Base-by-base conservation (phyloP, 768 basidiomycete genomes). In the Lentinula sp. region DNA sequence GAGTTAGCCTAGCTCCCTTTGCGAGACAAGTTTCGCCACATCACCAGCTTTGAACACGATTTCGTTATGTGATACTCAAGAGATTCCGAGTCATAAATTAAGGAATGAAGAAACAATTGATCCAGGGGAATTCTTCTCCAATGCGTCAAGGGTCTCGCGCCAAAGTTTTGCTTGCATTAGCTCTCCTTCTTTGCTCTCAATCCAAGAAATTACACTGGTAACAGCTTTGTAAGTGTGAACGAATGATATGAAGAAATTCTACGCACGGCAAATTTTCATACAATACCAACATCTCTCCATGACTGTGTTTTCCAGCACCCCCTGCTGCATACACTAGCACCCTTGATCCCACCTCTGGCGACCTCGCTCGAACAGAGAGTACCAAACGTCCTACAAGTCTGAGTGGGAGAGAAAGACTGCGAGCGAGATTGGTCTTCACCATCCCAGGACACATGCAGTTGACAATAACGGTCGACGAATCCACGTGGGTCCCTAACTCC, bases 361-460 rank as follows among this genome's bases (percentile, higher is more conserved):
- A 37, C 33, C 66, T 61, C 20, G 57, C 61, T 28, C 62, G 57
- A 5, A 63, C 18, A 6, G 54, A 59, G 0, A 36, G 28, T 6
- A 64, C 23, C 13, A 57, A 2, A 37, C 15, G 12, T 18, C 60
- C 13, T n/a, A 58, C 5, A 20, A 50, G 1, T 4, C 46, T 32
- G n/a, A 63, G 20, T 37, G 48, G 59, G 57, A 50, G 58, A 10
- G 61, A 52, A 37, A 63, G 53, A 8, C 53, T 42, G 23, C 36
- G 51, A 10, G 61, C 52, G n/a, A 68, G 20, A 33, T 57, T 63
- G 1, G 64, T 66, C 23, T 36, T 46, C 8, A 65, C 66, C 61
- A 65, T 61, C 15, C 67, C 67, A 0, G 67, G 67, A 48, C 67
- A 68, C n/a, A 66, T 63, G 32, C 59, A 57, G 57, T 68, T 66